Evolutionary conservation across 192 early-diverging fungal genomes (phyloP).

Genomic region (Spizellomyces punctatus): DNA sequence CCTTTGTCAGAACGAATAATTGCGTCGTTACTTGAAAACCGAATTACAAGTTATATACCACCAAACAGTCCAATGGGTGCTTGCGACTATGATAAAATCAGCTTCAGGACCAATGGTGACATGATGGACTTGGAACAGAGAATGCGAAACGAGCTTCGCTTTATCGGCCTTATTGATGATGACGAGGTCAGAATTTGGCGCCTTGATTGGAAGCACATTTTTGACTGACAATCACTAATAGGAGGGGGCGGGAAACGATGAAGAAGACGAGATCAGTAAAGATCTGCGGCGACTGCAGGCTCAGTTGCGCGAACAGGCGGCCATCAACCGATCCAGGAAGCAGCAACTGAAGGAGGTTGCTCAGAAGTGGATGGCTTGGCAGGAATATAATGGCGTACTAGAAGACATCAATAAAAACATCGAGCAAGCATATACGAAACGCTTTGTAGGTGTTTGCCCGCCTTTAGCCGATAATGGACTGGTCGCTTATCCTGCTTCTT

Average conservation of each 20-base stretch:
- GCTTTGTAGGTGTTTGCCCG: conserved; percentile 65
- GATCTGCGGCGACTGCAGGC: conserved; percentile 68
- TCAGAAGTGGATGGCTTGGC: conserved; percentile 73
- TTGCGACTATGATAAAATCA: neutral
- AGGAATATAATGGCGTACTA: conserved; percentile 85
- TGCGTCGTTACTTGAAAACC: conserved; percentile 67
- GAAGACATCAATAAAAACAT: conserved; percentile 90
- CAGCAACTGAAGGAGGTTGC: conserved; percentile 67
- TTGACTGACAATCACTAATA: no score
- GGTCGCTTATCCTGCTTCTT: neutral
- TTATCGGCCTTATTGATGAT: conserved; percentile 79
- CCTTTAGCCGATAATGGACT: neutral
- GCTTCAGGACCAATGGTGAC: conserved; percentile 39
- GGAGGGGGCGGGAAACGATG: neutral
- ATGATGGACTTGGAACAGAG: conserved; percentile 76
- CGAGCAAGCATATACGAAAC: conserved; percentile 82
- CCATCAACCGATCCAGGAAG: conserved; percentile 70
- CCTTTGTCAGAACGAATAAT: conserved; percentile 78
- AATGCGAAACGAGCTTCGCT: conserved; percentile 77
- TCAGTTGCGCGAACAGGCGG: conserved; percentile 70
- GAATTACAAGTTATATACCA: conserved; percentile 28
- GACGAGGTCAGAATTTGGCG: conserved; percentile 61
- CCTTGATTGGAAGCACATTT: neutral
- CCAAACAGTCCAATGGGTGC: neutral
- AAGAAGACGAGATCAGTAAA: conserved; percentile 47